Evolutionary conservation across 2,329 filamentous ascomycete species (phyloP).

Genomic region (Fusarium heterosporum): DNA sequence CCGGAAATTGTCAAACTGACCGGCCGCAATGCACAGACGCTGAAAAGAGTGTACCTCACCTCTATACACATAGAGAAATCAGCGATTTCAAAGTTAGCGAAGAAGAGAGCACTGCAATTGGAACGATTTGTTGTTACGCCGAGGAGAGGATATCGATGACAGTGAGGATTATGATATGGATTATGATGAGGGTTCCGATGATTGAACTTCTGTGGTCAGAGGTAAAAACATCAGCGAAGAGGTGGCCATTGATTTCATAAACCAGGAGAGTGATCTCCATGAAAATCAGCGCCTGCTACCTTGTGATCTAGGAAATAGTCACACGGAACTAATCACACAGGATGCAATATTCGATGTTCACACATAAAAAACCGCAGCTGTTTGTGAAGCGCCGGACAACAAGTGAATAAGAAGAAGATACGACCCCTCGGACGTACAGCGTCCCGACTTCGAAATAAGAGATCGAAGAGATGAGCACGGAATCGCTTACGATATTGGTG

Average conservation of each 20-base stretch:
- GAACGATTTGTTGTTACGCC: constrained; percentile 12
- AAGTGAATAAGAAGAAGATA: constrained; percentile 9
- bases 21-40: constrained; percentile 2
- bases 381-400: constrained; percentile 1
- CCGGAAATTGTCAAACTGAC: background rate
- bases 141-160: background rate
- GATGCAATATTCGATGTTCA: background rate
- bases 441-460: background rate
- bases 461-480: constrained; percentile 14
- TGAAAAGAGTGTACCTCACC: constrained; percentile 2
- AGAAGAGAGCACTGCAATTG: background rate
- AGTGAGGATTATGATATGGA: background rate
- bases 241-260: background rate
- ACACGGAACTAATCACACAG: constrained; percentile 1
- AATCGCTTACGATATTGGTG: background rate
- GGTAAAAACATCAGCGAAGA: background rate
- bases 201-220: too few species aligned
- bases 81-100: background rate
- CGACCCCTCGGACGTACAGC: background rate
- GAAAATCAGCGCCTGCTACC: background rate
- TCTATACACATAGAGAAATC: background rate
- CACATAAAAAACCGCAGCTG: background rate
- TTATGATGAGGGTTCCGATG: background rate
- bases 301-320: background rate
- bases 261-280: fast-evolving